Conservation (phyloP, 306 rosid genomes). For the Fragaria vesca region DNA sequence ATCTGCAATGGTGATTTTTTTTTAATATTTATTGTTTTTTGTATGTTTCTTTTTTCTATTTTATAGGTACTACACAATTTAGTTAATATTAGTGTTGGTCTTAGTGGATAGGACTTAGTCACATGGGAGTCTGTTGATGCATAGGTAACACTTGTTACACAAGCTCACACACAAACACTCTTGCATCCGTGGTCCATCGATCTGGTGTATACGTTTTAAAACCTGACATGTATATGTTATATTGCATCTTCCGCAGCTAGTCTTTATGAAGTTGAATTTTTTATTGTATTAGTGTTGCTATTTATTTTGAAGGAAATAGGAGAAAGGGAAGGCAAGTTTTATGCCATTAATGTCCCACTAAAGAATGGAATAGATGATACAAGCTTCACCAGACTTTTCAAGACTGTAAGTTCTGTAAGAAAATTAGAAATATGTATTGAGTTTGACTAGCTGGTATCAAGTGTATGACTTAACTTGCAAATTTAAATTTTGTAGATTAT, state of each 20-base stretch:
- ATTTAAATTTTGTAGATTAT: slow-evolving; percentile 59
- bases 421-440: slow-evolving; percentile 16
- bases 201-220: slow-evolving; percentile 10
- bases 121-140: background rate
- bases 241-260: background rate
- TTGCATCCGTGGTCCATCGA: background rate
- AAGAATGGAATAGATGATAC: slow-evolving; percentile 97
- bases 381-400: slow-evolving; percentile 95
- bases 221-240: background rate
- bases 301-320: slow-evolving; percentile 88
- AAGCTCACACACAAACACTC: background rate
- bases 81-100: background rate
- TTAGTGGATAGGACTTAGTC: background rate
- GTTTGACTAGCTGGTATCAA: slow-evolving; percentile 23
- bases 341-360: slow-evolving; percentile 96
- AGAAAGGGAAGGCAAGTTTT: slow-evolving; percentile 95
- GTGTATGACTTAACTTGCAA: slow-evolving; percentile 16
- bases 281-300: slow-evolving; percentile 42
- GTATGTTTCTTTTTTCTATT: no score
- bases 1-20: background rate
- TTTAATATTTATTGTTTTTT: no score
- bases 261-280: slow-evolving; percentile 14
- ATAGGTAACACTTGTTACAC: background rate
- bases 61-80: background rate
- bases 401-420: slow-evolving; percentile 64